Evolutionary conservation across 352 stramenopile species (phyloP), one percentile per base, ranked within the genome.

Genomic region (Phytophthora sansomeana): DNA sequence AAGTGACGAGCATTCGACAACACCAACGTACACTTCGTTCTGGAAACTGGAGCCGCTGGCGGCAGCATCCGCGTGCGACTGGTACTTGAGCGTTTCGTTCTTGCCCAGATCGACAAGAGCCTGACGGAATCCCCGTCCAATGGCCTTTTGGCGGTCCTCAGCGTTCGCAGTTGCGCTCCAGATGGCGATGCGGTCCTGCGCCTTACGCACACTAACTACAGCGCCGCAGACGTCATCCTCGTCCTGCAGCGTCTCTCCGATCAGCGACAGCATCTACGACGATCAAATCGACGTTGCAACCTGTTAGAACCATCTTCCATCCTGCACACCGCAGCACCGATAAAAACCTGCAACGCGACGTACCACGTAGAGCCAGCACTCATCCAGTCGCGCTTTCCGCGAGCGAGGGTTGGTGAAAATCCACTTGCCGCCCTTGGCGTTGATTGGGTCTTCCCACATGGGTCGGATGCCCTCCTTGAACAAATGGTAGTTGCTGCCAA

Each of bases 361-460:
- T 76, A 98, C 90, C 65, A 97, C 96, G 67, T 97, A 96, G 39
- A 99, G 85, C 96, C 95, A 99, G 80, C 90, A 98, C 74, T 99
- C 93, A 74, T 99, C 93, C 68, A 97, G 81, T 72, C 90, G 80
- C n/a, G 91, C 83, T 63, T 92, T 93, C 62, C 97, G 92, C 50
- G 93, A 93, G 68, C 97, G 98, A 41, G 92, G 81, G 47, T 99
- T 97, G 14, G 96, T 98, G 38, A 99, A 91, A 59, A 99, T 97
- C 84, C 97, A 99, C 80, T 99, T 99, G 63, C 97, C 97, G 32
- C 97, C 97, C 74, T 89, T 98, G 62, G 77, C 86, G 76, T 99
- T 99, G 38, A 89, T 81, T 21, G 90, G 85, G 74, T 99, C 96
- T 80, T 99, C 97, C 97, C 97, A 99, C 91, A 98, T 99, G 21